A percentile compares a stretch with the other conserved stretches of the same genome.
These are phyloP conservation scores for Phytopythium vexans DNA, from an alignment of 352 stramenopile species.

Conservation along the genomic window DNA sequence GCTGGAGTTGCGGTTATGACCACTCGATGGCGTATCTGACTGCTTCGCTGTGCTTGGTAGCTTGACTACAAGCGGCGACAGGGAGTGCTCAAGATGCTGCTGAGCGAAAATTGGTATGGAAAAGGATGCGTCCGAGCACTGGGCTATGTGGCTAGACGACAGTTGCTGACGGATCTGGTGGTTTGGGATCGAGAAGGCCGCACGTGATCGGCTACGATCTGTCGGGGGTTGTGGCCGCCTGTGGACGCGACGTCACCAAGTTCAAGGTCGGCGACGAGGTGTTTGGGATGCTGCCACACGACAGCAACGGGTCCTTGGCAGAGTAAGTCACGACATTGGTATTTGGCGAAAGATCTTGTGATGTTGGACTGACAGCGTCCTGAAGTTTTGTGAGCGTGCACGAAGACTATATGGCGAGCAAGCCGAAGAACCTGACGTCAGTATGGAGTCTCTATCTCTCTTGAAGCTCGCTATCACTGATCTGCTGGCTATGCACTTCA, in stretches of 20 bases:
- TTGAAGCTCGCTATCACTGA: not conserved
- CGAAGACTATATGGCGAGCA: slow-evolving; percentile 62
- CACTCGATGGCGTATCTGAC: not conserved
- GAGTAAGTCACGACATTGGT: slow-evolving; percentile 35
- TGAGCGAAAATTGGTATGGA: slow-evolving; percentile 32
- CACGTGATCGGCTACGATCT: slow-evolving; percentile 73
- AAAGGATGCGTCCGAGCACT: too few relatives aligned
- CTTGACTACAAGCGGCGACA: slow-evolving; percentile 82
- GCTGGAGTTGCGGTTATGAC: not conserved
- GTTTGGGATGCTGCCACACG: slow-evolving; percentile 69
- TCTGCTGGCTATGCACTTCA: slow-evolving; percentile 6
- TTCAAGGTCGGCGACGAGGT: slow-evolving; percentile 63
- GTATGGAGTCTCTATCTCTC: not conserved
- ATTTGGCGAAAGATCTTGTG: not conserved
- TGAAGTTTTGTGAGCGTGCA: slow-evolving; percentile 44
- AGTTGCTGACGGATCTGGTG: not conserved
- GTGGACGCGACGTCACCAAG: slow-evolving; percentile 49
- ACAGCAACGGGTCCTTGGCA: slow-evolving; percentile 57
- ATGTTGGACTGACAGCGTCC: not conserved
- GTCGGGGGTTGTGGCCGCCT: slow-evolving; percentile 53
- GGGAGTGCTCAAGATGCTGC: slow-evolving; percentile 62
- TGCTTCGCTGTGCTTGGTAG: slow-evolving; percentile 20
- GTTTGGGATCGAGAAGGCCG: slow-evolving; percentile 30
- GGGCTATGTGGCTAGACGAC: not conserved
- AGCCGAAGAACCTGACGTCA: slow-evolving; percentile 64